Percentiles rank a stretch among this genome's conserved stretches.
Evolutionary conservation across 164 flowering plant species (phyloP).

Genomic region (Piper betle): DNA sequence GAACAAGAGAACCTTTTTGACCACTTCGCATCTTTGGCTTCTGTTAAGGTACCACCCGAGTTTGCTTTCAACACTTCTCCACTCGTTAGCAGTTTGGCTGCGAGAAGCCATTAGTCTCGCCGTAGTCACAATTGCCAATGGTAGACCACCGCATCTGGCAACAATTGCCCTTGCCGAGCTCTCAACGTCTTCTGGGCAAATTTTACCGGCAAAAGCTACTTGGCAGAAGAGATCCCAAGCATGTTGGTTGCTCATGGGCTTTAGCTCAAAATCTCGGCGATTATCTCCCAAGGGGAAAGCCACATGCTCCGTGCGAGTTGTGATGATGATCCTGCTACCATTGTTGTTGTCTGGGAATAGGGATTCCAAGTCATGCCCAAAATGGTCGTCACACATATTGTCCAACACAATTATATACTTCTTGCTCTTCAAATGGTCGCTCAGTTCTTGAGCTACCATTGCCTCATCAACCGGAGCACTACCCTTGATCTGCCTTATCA

Average conservation of each 20-base stretch:
- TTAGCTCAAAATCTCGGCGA: not conserved
- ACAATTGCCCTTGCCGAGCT: constrained; percentile 5
- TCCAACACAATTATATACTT: constrained; percentile 37
- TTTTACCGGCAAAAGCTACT: constrained; percentile 1
- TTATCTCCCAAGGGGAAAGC: constrained; percentile 19
- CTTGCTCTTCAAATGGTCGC: constrained; percentile 14
- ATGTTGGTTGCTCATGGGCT: not conserved
- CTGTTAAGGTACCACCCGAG: constrained; percentile 6
- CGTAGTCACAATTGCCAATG: constrained; percentile 10
- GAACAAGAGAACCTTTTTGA: too few species aligned
- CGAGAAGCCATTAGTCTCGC: constrained; percentile 8
- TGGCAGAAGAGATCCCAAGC: constrained; percentile 6
- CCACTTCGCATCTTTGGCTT: too few species aligned
- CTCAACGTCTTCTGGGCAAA: constrained; percentile 1
- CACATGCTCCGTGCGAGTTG: constrained; percentile 24
- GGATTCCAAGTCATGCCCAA: constrained; percentile 13
- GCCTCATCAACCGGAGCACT: too few species aligned
- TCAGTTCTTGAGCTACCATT: constrained; percentile 5
- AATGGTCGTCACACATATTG: constrained; percentile 26
- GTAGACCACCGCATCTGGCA: constrained; percentile 14
- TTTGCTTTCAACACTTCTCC: constrained; percentile 8
- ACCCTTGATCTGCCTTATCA: constrained; percentile 14
- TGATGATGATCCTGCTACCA: constrained; percentile 23
- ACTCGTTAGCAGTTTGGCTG: constrained; percentile 1
- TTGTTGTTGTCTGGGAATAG: too few species aligned